A percentile compares a stretch with the other conserved stretches of the same genome.
These are phyloP conservation scores for Cryptomeria japonica DNA, from an alignment of 75 land plant genomes.

Conservation along the genomic window DNA sequence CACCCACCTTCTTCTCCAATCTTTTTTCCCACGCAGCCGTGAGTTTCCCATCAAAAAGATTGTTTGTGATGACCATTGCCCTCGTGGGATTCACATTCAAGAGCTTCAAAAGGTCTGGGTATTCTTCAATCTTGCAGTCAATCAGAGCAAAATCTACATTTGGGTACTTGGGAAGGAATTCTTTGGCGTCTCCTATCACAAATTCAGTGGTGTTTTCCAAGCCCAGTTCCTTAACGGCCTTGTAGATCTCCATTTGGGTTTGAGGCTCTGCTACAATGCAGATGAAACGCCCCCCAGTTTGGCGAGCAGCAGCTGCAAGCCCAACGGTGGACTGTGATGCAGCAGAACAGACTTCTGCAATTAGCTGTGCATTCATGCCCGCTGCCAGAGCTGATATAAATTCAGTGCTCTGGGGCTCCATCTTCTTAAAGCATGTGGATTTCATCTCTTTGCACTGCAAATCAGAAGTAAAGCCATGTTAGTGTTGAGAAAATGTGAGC, in stretches of 20 bases:
- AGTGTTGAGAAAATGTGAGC: no score
- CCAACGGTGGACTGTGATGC: constrained; percentile 31
- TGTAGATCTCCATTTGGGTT: constrained; percentile 35
- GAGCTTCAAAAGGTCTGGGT: constrained; percentile 30
- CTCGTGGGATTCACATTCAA: constrained; percentile 45
- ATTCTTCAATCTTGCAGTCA: constrained; percentile 40
- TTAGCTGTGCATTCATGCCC: constrained; percentile 60
- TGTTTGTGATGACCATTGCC: constrained; percentile 65
- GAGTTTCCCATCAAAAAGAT: constrained; percentile 28
- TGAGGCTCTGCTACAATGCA: constrained; percentile 55
- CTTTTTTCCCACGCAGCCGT: constrained; percentile 13
- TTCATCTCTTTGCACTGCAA: constrained; percentile 26
- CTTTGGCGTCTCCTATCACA: constrained; percentile 50
- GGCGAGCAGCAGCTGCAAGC: constrained; percentile 54
- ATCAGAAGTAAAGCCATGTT: background rate
- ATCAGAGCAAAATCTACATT: constrained; percentile 58
- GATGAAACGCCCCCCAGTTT: constrained; percentile 65
- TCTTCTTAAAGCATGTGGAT: constrained; percentile 8
- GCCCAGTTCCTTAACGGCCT: constrained; percentile 41
- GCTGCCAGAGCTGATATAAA: constrained; percentile 75
- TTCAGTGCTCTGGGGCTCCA: constrained; percentile 54
- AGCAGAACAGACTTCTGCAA: constrained; percentile 47
- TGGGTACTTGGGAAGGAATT: constrained; percentile 28
- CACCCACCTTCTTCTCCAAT: constrained; percentile 22
- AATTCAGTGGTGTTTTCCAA: constrained; percentile 44